These are phyloP conservation scores for Teunomyces gatunensis DNA, from an alignment of 805 yeast species.

Conservation along the genomic window DNA sequence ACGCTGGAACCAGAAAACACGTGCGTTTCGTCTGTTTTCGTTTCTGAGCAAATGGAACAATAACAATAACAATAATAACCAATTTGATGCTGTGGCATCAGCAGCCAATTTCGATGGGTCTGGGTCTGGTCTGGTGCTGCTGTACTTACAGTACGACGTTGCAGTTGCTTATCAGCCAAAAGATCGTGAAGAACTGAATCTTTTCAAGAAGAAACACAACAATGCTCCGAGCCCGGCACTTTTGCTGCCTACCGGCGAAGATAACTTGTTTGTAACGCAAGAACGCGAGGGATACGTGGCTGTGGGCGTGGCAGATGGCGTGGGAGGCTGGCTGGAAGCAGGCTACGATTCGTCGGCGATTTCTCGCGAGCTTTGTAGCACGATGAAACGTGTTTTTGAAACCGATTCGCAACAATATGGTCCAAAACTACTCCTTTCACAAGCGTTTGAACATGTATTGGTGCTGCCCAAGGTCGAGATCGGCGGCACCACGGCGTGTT, in stretches of 20 bases:
- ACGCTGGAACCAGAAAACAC: background rate
- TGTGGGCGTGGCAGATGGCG: conserved; percentile 93
- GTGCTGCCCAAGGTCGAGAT: conserved; percentile 64
- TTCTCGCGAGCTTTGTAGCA: conserved; percentile 70
- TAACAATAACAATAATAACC: too few species aligned
- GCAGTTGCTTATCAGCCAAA: conserved; percentile 77
- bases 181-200: conserved; percentile 53
- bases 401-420: conserved; percentile 13
- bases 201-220: conserved; percentile 28
- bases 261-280: conserved; percentile 58
- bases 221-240: conserved; percentile 39
- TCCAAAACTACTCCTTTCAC: conserved; percentile 50
- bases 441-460: conserved; percentile 55
- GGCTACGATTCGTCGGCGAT: conserved; percentile 90
- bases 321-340: conserved; percentile 94
- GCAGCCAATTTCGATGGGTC: conserved; percentile 18
- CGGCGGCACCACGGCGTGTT: conserved; percentile 92
- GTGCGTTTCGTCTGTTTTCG: conserved; percentile 10
- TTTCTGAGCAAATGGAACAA: conserved; percentile 17
- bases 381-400: conserved; percentile 45
- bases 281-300: conserved; percentile 42
- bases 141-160: conserved; percentile 42
- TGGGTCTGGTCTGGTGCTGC: conserved; percentile 14
- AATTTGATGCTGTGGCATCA: conserved; percentile 18
- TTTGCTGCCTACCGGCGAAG: conserved; percentile 67